A percentile compares a stretch with the other conserved stretches of the same genome.
Conservation (phyloP, 768 basidiomycete genomes). For the Psilocybe cyanescens region DNA sequence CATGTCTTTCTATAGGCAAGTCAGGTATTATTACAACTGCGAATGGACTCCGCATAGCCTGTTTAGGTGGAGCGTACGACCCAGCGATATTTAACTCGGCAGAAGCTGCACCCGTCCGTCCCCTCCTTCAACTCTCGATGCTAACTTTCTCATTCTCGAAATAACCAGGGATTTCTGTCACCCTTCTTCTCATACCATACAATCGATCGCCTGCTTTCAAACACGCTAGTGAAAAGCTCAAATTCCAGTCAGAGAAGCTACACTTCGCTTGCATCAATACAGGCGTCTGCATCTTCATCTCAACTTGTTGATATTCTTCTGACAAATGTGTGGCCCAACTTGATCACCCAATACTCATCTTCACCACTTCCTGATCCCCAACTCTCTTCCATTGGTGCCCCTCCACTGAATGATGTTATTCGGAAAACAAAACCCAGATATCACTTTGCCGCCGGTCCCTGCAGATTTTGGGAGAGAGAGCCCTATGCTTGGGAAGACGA, state of each 20-base stretch:
- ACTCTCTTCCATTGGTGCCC: slow-evolving; percentile 46
- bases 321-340: slow-evolving; percentile 76
- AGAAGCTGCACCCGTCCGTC: slow-evolving; percentile 66
- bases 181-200: slow-evolving; percentile 76
- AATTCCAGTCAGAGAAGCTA: slow-evolving; percentile 47
- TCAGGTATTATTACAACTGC: slow-evolving; percentile 80
- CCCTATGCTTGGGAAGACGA: slow-evolving; percentile 87
- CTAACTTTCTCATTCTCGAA: slow-evolving; percentile 4
- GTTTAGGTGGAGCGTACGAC: slow-evolving; percentile 81
- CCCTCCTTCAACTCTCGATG: not conserved
- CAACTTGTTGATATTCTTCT: slow-evolving; percentile 82
- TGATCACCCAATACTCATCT: slow-evolving; percentile 64
- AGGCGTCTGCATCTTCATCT: slow-evolving; percentile 60
- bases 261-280: slow-evolving; percentile 69
- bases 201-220: slow-evolving; percentile 72
- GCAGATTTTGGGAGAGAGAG: slow-evolving; percentile 94
- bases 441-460: slow-evolving; percentile 73
- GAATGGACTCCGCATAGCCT: slow-evolving; percentile 82
- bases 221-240: slow-evolving; percentile 60
- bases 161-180: slow-evolving; percentile 70
- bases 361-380: slow-evolving; percentile 52
- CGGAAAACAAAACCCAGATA: slow-evolving; percentile 80
- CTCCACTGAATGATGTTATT: slow-evolving; percentile 68
- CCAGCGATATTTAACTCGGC: slow-evolving; percentile 58
- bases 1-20: slow-evolving; percentile 57